These are phyloP conservation scores for Penicillium nucicola DNA, from an alignment of 495 filamentous ascomycete species.

Conservation along the genomic window DNA sequence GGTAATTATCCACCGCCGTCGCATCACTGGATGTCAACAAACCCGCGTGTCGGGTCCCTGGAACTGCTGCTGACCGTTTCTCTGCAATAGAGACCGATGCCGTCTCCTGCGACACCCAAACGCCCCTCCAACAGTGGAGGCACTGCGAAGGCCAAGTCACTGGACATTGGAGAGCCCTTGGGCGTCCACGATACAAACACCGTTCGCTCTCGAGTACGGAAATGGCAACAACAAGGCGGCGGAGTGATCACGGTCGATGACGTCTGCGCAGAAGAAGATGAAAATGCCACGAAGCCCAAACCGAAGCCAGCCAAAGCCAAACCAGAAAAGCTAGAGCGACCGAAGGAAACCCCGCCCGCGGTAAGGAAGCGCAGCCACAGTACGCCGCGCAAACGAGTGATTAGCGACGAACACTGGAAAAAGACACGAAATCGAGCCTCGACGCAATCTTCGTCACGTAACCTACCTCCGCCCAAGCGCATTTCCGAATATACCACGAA, in stretches of 20 bases:
- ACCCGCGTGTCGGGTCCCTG: slow-evolving; percentile 10
- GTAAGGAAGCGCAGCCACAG: slow-evolving; percentile 43
- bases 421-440: slow-evolving; percentile 44
- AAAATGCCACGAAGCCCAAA: slow-evolving; percentile 28
- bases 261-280: slow-evolving; percentile 34
- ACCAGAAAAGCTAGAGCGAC: slow-evolving; percentile 10
- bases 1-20: slow-evolving; percentile 3
- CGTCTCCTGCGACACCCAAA: slow-evolving; percentile 39
- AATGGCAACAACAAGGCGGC: slow-evolving; percentile 71
- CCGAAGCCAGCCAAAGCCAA: slow-evolving; percentile 26
- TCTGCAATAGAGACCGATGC: slow-evolving; percentile 39
- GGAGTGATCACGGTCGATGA: slow-evolving; percentile 52
- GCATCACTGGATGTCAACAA: slow-evolving; percentile 10
- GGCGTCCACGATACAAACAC: slow-evolving; percentile 55
- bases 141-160: slow-evolving; percentile 33
- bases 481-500: slow-evolving; percentile 42
- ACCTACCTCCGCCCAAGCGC: slow-evolving; percentile 51
- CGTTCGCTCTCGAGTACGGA: slow-evolving; percentile 68
- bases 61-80: slow-evolving; percentile 2
- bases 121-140: slow-evolving; percentile 41
- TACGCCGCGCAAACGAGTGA: slow-evolving; percentile 70
- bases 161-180: slow-evolving; percentile 51
- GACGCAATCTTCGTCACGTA: slow-evolving; percentile 42
- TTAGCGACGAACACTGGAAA: slow-evolving; percentile 78
- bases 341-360: slow-evolving; percentile 10